phyloP scores from a whole-genome alignment of 1,139 yeast genomes.

The Zygoascus meyerae region DNA sequence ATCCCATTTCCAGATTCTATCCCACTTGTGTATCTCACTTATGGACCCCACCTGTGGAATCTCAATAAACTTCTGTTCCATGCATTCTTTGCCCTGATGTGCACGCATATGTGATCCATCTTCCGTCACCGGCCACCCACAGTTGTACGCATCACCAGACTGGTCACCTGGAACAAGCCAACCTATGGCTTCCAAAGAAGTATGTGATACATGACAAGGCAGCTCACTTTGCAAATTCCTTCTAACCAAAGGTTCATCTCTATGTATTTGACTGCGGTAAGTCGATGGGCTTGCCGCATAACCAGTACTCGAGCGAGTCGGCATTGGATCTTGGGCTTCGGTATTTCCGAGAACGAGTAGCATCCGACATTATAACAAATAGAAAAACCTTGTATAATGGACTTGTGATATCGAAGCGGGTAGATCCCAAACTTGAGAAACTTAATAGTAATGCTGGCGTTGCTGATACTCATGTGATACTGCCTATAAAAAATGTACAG shows the following conservation, averaged over 20 bases:
- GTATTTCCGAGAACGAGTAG: constrained; percentile 41
- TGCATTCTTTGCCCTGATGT: background rate
- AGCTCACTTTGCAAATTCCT: no score
- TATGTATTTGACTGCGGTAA: constrained; percentile 51
- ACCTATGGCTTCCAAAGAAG: constrained; percentile 37
- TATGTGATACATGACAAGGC: constrained; percentile 13
- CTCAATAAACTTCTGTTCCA: no score
- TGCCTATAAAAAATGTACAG: constrained; percentile 15
- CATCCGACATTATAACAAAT: constrained; percentile 37
- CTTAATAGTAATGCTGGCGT: constrained; percentile 18
- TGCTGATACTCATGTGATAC: constrained; percentile 11
- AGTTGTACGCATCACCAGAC: background rate
- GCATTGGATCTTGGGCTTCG: constrained; percentile 40
- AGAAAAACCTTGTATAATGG: constrained; percentile 6
- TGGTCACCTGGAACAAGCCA: no score
- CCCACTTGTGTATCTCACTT: no score
- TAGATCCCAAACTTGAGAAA: background rate
- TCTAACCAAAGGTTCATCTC: constrained; percentile 38
- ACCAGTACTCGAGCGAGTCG: constrained; percentile 18
- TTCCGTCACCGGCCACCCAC: no score
- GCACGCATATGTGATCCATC: background rate
- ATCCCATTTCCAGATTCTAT: no score
- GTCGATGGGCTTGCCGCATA: constrained; percentile 37
- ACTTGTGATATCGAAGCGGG: background rate
- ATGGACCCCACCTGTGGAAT: no score